Percentiles rank a stretch among this genome's conserved stretches.
These are phyloP conservation scores for Ganoderma lucidum DNA, from an alignment of 1,284 basidiomycete species.

Conservation along the genomic window DNA sequence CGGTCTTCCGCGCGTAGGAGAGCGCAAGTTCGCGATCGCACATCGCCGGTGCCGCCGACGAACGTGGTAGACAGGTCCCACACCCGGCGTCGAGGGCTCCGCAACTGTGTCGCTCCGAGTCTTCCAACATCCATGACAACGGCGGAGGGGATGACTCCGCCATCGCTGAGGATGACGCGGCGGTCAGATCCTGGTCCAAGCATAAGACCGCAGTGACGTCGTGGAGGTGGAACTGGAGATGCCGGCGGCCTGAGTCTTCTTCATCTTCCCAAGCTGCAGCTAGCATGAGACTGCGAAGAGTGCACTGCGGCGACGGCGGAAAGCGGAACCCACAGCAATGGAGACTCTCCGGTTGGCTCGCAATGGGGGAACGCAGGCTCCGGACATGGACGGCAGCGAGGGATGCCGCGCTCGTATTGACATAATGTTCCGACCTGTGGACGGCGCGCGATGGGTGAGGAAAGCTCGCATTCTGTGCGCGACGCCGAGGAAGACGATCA, in stretches of 20 bases:
- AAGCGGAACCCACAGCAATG: constrained; percentile 10
- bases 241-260: not conserved
- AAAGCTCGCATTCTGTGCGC: not conserved
- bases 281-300: constrained; percentile 1
- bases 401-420: constrained; percentile 6
- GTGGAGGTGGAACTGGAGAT: not conserved
- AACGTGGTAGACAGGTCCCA: not conserved
- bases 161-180: not conserved
- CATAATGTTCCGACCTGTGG: constrained; percentile 8
- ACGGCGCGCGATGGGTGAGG: not conserved
- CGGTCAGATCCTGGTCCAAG: constrained; percentile 6
- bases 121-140: not conserved
- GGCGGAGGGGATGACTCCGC: not conserved
- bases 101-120: not conserved
- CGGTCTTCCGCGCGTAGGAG: not conserved
- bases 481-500: constrained; percentile 6
- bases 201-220: not conserved
- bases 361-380: not conserved
- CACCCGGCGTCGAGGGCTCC: not conserved
- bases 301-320: not conserved
- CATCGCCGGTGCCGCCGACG: constrained; percentile 7
- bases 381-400: not conserved
- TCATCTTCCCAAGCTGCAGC: constrained; percentile 14
- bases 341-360: constrained; percentile 10
- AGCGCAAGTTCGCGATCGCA: not conserved